Conservation (phyloP, 116 monocot genomes). For the Iris pallida region DNA sequence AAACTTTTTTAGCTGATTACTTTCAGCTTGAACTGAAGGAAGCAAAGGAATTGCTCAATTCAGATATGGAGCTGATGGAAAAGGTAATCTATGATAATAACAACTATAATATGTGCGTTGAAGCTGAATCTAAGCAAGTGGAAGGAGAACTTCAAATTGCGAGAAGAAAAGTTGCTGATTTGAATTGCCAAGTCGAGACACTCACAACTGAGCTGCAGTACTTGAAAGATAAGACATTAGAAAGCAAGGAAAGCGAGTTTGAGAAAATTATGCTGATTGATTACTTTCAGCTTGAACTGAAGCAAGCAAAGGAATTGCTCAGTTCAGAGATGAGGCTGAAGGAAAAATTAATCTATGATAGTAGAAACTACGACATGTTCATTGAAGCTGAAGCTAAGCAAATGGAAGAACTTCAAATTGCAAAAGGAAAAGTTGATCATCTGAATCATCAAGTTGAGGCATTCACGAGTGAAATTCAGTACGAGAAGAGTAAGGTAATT, state of each 20-base stretch:
- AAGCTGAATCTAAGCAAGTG: neutral
- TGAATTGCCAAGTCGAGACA: neutral
- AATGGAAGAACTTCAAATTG: constrained; percentile 16
- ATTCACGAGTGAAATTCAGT: constrained; percentile 7
- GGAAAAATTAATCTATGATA: neutral
- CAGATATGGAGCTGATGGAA: neutral
- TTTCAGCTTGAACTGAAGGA: constrained; percentile 7
- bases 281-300: constrained; percentile 20
- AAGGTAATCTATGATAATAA: neutral
- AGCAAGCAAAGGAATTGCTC: constrained; percentile 17
- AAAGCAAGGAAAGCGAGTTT: constrained; percentile 2
- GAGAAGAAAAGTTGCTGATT: neutral
- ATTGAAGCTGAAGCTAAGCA: constrained; percentile 6
- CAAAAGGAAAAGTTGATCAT: neutral
- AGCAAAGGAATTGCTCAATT: constrained; percentile 2
- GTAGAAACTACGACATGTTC: neutral
- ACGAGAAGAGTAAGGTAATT: constrained; percentile 2
- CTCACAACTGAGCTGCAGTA: neutral
- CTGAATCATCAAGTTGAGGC: constrained; percentile 4
- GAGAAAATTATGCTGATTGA: constrained; percentile 17
- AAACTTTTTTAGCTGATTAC: neutral
- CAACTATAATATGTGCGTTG: neutral
- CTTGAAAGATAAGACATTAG: neutral
- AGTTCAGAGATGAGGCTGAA: neutral
- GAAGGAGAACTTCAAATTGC: constrained; percentile 4